Base-by-base conservation (phyloP, 1,284 basidiomycete genomes). In the Cryptococcus sp. region DNA sequence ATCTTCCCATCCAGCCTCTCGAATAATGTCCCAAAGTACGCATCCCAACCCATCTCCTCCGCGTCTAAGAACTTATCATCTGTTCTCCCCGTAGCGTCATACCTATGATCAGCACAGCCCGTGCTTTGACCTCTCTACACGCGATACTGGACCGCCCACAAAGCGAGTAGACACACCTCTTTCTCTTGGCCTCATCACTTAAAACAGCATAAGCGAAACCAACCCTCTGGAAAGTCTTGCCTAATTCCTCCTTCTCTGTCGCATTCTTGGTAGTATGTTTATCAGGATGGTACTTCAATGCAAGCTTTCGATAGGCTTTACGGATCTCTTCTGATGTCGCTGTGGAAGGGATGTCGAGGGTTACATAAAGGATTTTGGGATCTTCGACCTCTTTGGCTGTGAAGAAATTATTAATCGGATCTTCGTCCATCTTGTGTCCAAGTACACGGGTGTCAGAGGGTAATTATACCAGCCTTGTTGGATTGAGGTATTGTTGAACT, bases 191-290 rank as follows among this genome's bases (percentile, higher is more conserved):
- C 56, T 84, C 84, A 61, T 97, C 91, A 46, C 84, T 81, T 28
- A 96, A 78, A 0, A 97, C 84, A 1, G 88, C 79, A 73, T 92
- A 97, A 14, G 92, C 88, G 65, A 92, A 94, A 0, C 91, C 88
- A 59, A 96, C 81, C 67, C 88, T 85, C 65, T 93, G 90, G 67
- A 96, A 97, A 71, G 85, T 84, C 56, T 76, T 77, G 11, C 81
- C 82, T 59, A 85, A 83, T 59, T 81, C 80, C 40, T 82, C 81
- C 67, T 84, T 85, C 23, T 81, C 62, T 32, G 76, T 77, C n/a
- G 83, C 81, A 49, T 72, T 77, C 52, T 86, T 81, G 13, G 77
- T 75, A 32, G 82, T 76, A 66, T 91, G 89, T 69, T 93, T 93
- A 77, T 94, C 91, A 4, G 92, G 92, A 67, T 96, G 92, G 70